Evolutionary conservation across 352 stramenopile genomes (phyloP).

Genomic region (Pythium myriotylum): DNA sequence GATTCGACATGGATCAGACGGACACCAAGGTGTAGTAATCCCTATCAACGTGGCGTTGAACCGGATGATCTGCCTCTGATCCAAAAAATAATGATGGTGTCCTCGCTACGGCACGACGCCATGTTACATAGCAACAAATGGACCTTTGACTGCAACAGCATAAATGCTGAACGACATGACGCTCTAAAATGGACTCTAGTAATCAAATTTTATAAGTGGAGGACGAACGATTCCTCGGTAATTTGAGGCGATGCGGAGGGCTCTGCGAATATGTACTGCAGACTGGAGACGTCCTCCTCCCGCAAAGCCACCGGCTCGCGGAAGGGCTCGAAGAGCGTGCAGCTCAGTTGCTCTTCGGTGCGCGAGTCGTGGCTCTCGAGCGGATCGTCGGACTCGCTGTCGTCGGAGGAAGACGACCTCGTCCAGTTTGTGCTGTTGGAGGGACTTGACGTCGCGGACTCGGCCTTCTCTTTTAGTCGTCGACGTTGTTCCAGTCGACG

Average conservation of each 20-base stretch:
- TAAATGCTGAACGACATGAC: no score
- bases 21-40: no score
- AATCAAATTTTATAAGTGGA: background rate
- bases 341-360: background rate
- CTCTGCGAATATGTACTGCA: conserved; percentile 12
- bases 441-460: background rate
- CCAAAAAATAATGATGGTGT: no score
- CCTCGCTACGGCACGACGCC: no score
- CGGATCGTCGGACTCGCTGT: background rate
- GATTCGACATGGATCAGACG: no score
- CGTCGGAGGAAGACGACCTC: conserved; percentile 8
- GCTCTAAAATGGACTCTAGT: no score
- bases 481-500: conserved; percentile 66
- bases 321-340: conserved; percentile 13
- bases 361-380: background rate
- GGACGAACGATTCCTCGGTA: background rate
- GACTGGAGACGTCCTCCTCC: conserved; percentile 9
- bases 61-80: no score
- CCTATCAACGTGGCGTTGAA: no score
- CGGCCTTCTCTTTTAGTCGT: conserved; percentile 18
- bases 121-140: no score
- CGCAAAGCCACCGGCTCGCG: conserved; percentile 6
- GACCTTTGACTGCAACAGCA: no score
- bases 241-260: background rate
- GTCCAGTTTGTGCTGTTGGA: background rate